These are phyloP conservation scores for Kluyveromyces starmeri DNA, from an alignment of 805 yeast genomes.

Conservation along the genomic window DNA sequence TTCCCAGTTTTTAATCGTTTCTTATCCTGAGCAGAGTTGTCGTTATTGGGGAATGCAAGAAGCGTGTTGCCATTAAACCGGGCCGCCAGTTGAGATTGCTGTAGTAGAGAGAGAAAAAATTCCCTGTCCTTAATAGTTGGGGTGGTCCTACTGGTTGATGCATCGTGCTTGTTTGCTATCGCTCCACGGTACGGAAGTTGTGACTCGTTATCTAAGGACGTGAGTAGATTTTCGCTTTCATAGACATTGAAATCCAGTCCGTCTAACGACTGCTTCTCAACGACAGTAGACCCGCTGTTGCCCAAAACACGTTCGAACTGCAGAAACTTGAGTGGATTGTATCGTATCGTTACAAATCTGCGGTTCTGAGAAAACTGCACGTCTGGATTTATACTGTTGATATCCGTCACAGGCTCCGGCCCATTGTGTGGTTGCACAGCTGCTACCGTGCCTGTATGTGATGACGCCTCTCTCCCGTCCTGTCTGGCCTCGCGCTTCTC, in stretches of 20 bases:
- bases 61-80: slow-evolving; percentile 30
- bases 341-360: slow-evolving; percentile 18
- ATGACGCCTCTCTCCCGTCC: neutral
- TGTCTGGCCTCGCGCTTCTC: neutral
- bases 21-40: slow-evolving; percentile 14
- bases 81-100: slow-evolving; percentile 34
- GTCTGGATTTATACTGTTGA: slow-evolving; percentile 20
- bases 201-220: slow-evolving; percentile 15
- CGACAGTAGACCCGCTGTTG: neutral
- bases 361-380: slow-evolving; percentile 15
- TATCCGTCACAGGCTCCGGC: too few species aligned
- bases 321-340: slow-evolving; percentile 17
- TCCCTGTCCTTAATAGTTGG: slow-evolving; percentile 47
- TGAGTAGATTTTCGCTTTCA: slow-evolving; percentile 28
- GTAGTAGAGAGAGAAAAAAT: slow-evolving; percentile 36
- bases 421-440: neutral
- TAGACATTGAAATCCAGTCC: slow-evolving; percentile 30
- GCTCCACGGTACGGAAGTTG: slow-evolving; percentile 59
- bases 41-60: slow-evolving; percentile 20
- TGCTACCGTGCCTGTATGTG: neutral
- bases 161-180: slow-evolving; percentile 43
- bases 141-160: slow-evolving; percentile 49
- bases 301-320: slow-evolving; percentile 13
- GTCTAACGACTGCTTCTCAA: neutral
- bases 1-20: slow-evolving; percentile 6